Base-by-base conservation (phyloP, 106 monocot genomes). In the Dactylorhiza incarnata region DNA sequence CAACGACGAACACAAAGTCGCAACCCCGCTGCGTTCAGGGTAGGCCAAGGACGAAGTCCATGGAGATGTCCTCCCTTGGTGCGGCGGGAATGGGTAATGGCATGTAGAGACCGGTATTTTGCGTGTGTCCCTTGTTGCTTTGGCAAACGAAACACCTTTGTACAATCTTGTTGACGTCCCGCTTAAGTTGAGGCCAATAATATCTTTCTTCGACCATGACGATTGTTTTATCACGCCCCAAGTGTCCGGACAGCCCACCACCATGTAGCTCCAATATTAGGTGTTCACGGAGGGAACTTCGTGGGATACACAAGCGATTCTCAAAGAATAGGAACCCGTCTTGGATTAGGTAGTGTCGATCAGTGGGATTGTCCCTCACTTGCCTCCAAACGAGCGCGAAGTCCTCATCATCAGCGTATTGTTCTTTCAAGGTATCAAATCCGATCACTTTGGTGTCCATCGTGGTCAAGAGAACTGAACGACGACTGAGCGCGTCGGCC, bases 31-130 rank as follows among this genome's bases (percentile, higher is more conserved):
- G 37, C 11, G 54, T 79, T 8, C 44, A 1, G 3, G 72, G 52
- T 22, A 54, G 9, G 14, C 58, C 72, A 2, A 79, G 15, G 10
- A 72, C 2, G 15, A 79, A 79, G 22, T 79, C 70, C 50, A 78
- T 52, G 11, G 9, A 26, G 44, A 78, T 26, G 53, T 71, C 68
- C 0, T 29, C 50, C 71, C 56, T 48, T 6, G 10, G 52, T 0
- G 22, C 20, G 56, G 71, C 2, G 7, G 55, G n/a, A n/a, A n/a
- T n/a, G n/a, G n/a, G n/a, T n/a, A n/a, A n/a, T n/a, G n/a, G n/a
- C n/a, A n/a, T n/a, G 54, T 72, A 72, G 5, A 79, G 6, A 1
- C 43, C 55, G 9, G 45, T 54, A 6, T 56, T 45, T 22, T 55
- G 0, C n/a, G n/a, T n/a, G n/a, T n/a, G n/a, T n/a, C n/a, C n/a